These are phyloP conservation scores for Cruciata laevipes DNA, from an alignment of 257 asterid genomes.

Conservation along the genomic window DNA sequence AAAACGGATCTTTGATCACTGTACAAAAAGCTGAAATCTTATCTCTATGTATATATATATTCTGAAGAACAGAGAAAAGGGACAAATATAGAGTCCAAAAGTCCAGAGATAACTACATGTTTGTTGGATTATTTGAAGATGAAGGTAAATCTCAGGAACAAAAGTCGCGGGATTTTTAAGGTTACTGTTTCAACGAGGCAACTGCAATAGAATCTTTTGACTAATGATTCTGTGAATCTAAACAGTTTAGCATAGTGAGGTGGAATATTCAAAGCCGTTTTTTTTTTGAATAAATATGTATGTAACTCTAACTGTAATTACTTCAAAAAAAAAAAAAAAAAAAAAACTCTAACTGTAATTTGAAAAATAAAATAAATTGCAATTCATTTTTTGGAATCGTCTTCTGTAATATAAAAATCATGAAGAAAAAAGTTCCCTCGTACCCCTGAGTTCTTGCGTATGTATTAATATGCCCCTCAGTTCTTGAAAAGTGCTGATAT, in stretches of 20 bases:
- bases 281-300: too few species aligned
- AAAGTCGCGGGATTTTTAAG: background rate
- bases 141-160: background rate
- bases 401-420: too few species aligned
- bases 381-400: too few species aligned
- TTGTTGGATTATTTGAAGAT: background rate
- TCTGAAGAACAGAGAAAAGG: background rate
- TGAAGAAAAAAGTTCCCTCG: too few species aligned
- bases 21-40: background rate
- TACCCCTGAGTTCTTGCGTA: too few species aligned
- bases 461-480: too few species aligned
- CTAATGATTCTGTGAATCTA: constrained; percentile 9
- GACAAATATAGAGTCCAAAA: background rate
- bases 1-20: background rate
- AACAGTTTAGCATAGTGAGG: background rate
- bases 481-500: too few species aligned
- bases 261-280: constrained; percentile 9
- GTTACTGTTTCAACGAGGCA: background rate
- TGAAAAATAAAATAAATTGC: too few species aligned
- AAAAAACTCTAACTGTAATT: too few species aligned
- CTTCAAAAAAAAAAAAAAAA: too few species aligned
- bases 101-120: background rate
- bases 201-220: background rate
- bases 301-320: background rate
- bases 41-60: too few species aligned